phyloP scores from a whole-genome alignment of 202 grass and related monocot genomes.

The Eragrostis tef region DNA sequence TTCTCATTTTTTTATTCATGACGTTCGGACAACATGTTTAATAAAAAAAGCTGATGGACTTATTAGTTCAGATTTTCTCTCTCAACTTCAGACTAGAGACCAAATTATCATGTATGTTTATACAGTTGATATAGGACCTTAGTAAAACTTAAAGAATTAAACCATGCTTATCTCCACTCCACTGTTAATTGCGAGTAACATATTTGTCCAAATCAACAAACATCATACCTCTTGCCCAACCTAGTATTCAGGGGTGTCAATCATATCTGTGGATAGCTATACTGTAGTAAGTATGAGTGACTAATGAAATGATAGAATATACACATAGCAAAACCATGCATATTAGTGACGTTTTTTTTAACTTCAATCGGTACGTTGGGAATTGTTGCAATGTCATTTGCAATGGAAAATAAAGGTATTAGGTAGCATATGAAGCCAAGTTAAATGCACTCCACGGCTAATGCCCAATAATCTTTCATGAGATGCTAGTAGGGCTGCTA shows the following conservation, averaged over 20 bases:
- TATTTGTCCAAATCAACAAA: not conserved
- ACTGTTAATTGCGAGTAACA: not conserved
- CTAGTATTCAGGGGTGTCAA: not conserved
- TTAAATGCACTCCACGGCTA: constrained; percentile 31
- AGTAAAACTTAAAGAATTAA: too few relatives aligned
- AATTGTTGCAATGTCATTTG: constrained; percentile 34
- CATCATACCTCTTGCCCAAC: not conserved
- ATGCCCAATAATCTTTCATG: constrained; percentile 37
- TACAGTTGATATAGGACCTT: too few relatives aligned
- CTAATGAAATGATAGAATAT: not conserved
- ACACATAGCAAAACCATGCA: not conserved
- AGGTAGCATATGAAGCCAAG: constrained; percentile 48
- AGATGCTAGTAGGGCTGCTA: not conserved
- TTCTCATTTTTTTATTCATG: not conserved
- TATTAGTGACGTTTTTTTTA: not conserved
- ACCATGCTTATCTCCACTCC: too few relatives aligned
- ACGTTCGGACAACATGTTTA: not conserved
- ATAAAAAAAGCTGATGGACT: not conserved
- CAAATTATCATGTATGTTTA: too few relatives aligned
- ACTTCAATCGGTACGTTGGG: constrained; percentile 18
- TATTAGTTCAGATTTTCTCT: too few relatives aligned
- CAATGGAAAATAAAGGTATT: constrained; percentile 35
- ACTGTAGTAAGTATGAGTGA: not conserved
- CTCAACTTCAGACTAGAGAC: too few relatives aligned
- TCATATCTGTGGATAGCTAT: not conserved